These are phyloP conservation scores for Sugiyamaella castrensis DNA, from an alignment of 1,139 yeast species.

Conservation along the genomic window DNA sequence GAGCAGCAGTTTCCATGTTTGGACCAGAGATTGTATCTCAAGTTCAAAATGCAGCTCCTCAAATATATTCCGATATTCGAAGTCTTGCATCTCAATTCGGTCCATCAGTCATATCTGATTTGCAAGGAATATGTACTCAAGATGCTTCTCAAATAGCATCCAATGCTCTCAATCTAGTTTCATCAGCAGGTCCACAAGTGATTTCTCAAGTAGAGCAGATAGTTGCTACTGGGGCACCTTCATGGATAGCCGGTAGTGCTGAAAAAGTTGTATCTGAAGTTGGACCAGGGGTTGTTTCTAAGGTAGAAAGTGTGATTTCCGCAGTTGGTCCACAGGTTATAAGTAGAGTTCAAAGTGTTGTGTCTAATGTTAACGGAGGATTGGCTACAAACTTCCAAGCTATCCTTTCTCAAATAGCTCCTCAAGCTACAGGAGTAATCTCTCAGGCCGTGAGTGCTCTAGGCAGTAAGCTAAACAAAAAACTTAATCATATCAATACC, in stretches of 20 bases:
- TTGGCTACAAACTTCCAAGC: slow-evolving; percentile 1
- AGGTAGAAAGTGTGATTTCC: background rate
- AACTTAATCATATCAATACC: no score
- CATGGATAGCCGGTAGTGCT: slow-evolving; percentile 3
- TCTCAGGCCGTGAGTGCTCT: no score
- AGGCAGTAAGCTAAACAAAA: no score
- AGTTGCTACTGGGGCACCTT: background rate
- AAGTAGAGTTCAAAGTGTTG: slow-evolving; percentile 3
- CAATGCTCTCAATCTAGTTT: background rate
- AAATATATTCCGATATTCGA: slow-evolving; percentile 1
- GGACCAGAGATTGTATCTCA: background rate
- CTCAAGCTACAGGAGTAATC: background rate
- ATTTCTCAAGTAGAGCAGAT: background rate
- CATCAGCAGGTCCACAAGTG: background rate
- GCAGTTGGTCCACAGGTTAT: slow-evolving; percentile 1
- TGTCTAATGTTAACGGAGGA: slow-evolving; percentile 1
- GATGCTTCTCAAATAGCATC: background rate
- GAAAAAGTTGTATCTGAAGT: slow-evolving; percentile 1
- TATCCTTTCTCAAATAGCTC: background rate
- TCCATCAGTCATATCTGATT: background rate
- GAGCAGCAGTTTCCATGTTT: no score
- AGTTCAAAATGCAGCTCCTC: slow-evolving; percentile 1
- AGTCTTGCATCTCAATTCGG: background rate
- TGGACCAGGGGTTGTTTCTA: background rate
- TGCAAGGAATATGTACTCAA: background rate